Percentiles rank a stretch among this genome's conserved stretches.
phyloP scores from a whole-genome alignment of 805 yeast species.

The Ogataea dorogensis region DNA sequence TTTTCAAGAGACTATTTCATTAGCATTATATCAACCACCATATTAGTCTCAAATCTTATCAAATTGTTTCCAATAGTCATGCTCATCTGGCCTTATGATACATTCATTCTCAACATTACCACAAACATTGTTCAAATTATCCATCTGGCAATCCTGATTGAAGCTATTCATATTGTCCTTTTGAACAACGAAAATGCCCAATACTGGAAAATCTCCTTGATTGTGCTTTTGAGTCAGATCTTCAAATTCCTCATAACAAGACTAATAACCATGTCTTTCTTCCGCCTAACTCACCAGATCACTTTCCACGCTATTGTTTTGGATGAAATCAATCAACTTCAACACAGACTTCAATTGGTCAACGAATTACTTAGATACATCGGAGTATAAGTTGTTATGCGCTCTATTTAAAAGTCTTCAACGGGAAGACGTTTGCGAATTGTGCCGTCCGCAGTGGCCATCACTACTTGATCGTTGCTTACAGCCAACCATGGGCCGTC shows the following conservation, averaged over 20 bases:
- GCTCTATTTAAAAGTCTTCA: slow-evolving; percentile 25
- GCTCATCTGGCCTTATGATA: slow-evolving; percentile 96
- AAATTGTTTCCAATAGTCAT: slow-evolving; percentile 87
- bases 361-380: slow-evolving; percentile 21
- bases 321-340: slow-evolving; percentile 31
- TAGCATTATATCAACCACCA: slow-evolving; percentile 59
- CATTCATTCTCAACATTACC: slow-evolving; percentile 49
- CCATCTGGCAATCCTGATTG: slow-evolving; percentile 32
- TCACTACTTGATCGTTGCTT: slow-evolving; percentile 53
- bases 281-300: slow-evolving; percentile 22
- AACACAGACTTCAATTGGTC: slow-evolving; percentile 20
- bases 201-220: slow-evolving; percentile 30
- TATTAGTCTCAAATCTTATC: slow-evolving; percentile 73
- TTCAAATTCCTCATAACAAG: slow-evolving; percentile 23
- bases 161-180: slow-evolving; percentile 33
- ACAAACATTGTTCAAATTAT: slow-evolving; percentile 33
- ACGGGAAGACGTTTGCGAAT: slow-evolving; percentile 28
- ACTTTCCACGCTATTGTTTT: slow-evolving; percentile 18
- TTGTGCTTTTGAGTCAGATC: slow-evolving; percentile 27
- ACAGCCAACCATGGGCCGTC: slow-evolving; percentile 86
- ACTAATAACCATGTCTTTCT: slow-evolving; percentile 21
- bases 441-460: slow-evolving; percentile 42
- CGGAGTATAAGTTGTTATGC: slow-evolving; percentile 5
- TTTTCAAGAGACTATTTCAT: slow-evolving; percentile 33
- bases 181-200: slow-evolving; percentile 25